These are phyloP conservation scores for Ascochyta fabae DNA, from an alignment of 2,329 filamentous ascomycete genomes.

Conservation along the genomic window DNA sequence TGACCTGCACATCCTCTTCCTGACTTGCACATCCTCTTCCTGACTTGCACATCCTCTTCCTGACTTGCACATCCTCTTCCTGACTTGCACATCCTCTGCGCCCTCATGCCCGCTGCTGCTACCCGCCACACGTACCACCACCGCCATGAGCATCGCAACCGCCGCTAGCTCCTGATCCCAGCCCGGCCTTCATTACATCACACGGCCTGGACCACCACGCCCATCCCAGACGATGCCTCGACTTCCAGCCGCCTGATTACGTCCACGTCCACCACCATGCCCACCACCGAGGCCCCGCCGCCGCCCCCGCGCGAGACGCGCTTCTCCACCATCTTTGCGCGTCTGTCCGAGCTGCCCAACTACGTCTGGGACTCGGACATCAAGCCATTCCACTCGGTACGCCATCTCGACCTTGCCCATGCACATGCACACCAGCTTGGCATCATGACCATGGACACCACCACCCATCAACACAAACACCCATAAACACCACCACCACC, in stretches of 20 bases:
- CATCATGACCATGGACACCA: too few relatives aligned
- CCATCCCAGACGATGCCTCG: slow-evolving; percentile 10
- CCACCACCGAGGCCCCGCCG: slow-evolving; percentile 15
- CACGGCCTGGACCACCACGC: slow-evolving; percentile 6
- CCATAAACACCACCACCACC: too few relatives aligned
- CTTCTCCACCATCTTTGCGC: slow-evolving; percentile 44
- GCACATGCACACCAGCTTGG: too few relatives aligned
- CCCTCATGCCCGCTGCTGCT: too few relatives aligned
- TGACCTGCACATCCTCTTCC: neutral
- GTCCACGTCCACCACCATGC: slow-evolving; percentile 25
- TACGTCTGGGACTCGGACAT: slow-evolving; percentile 51
- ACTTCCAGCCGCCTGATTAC: neutral
- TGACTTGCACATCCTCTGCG: too few relatives aligned
- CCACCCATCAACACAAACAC: too few relatives aligned
- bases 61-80: too few relatives aligned
- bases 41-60: too few relatives aligned
- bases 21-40: too few relatives aligned
- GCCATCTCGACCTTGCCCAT: slow-evolving; percentile 4
- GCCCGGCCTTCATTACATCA: slow-evolving; percentile 2
- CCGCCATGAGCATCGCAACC: neutral
- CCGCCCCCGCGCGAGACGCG: slow-evolving; percentile 24
- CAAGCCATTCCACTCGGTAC: slow-evolving; percentile 56
- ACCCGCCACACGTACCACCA: neutral
- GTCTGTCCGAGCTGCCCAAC: slow-evolving; percentile 48
- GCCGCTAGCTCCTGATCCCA: neutral